A percentile compares a stretch with the other conserved stretches of the same genome.
phyloP scores from a whole-genome alignment of 306 rosid species.

The Cucurbita ficifolia region DNA sequence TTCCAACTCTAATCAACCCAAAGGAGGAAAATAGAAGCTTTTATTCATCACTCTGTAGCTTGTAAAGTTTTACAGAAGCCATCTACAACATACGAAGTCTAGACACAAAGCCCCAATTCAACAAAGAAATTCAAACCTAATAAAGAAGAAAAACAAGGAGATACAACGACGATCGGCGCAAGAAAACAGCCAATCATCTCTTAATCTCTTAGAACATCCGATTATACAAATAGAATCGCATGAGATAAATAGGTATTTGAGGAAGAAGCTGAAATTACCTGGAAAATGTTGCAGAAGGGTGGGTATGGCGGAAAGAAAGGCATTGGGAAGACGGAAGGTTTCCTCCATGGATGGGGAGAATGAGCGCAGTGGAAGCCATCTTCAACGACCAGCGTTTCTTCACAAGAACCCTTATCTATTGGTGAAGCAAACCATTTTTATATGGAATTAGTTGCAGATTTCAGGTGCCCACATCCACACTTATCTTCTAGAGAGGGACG shows the following conservation, averaged over 20 bases:
- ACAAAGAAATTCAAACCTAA: neutral
- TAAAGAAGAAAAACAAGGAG: neutral
- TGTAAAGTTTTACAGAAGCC: neutral
- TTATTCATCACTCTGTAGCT: neutral
- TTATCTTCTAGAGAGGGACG: neutral
- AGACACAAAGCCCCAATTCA: neutral
- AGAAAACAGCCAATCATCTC: neutral
- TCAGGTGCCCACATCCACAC: neutral
- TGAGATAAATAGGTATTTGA: neutral
- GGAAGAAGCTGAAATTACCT: constrained; percentile 13
- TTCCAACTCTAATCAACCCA: neutral
- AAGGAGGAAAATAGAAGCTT: neutral
- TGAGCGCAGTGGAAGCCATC: constrained; percentile 40
- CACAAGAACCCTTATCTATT: neutral
- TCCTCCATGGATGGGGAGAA: constrained; percentile 21
- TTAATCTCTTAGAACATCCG: neutral
- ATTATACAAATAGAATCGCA: neutral
- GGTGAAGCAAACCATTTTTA: neutral
- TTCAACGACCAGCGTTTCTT: neutral
- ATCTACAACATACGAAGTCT: neutral
- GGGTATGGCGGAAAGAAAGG: constrained; percentile 12
- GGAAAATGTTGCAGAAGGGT: constrained; percentile 9
- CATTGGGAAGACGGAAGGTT: constrained; percentile 1
- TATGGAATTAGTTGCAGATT: neutral
- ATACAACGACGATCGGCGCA: neutral